These are phyloP conservation scores for Salvia sclarea DNA, from an alignment of 305 asterid species.

Conservation along the genomic window DNA sequence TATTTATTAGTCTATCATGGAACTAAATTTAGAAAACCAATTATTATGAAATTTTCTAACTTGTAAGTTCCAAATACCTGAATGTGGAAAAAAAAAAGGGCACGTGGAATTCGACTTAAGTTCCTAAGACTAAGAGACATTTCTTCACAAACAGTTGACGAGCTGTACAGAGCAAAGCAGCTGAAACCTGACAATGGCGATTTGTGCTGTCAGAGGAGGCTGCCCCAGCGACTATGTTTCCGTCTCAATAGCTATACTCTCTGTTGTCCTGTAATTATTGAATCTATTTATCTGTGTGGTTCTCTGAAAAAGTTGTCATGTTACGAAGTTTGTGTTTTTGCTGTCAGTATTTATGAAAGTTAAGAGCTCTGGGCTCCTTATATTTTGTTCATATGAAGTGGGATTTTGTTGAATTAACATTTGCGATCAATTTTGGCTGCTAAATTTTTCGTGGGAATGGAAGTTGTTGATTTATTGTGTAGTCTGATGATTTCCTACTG, in stretches of 20 bases:
- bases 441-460: not conserved
- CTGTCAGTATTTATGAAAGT: not conserved
- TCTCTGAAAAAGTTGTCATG: not conserved
- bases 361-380: not conserved
- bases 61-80: not conserved
- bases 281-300: not conserved
- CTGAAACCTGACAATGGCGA: slow-evolving; percentile 53
- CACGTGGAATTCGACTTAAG: slow-evolving; percentile 32
- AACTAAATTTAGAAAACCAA: not conserved
- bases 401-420: slow-evolving; percentile 12
- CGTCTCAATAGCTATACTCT: slow-evolving; percentile 56
- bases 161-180: slow-evolving; percentile 30
- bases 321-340: slow-evolving; percentile 7
- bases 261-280: slow-evolving; percentile 52
- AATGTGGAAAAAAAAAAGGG: slow-evolving; percentile 15
- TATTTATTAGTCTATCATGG: too few relatives aligned
- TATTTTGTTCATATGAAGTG: slow-evolving; percentile 17
- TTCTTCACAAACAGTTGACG: slow-evolving; percentile 37
- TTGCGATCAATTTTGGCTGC: not conserved
- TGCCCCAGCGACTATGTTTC: slow-evolving; percentile 80
- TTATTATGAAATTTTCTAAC: not conserved
- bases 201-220: slow-evolving; percentile 73
- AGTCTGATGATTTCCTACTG: slow-evolving; percentile 21
- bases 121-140: slow-evolving; percentile 26
- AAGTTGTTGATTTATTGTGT: slow-evolving; percentile 6